These are phyloP conservation scores for Buxus sempervirens DNA, from an alignment of 164 flowering plant genomes.

Conservation along the genomic window DNA sequence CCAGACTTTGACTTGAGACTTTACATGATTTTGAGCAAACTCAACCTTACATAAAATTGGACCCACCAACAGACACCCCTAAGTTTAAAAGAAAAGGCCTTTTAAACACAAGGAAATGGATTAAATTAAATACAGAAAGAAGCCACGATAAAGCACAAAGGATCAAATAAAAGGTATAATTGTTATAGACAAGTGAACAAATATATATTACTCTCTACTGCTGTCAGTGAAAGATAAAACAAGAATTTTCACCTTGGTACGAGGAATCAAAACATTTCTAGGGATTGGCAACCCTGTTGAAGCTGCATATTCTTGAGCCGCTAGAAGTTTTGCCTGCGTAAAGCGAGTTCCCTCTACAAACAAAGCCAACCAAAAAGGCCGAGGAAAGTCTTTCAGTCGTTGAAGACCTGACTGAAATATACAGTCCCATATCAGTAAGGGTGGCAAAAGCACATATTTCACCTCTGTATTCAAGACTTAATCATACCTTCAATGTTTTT, in stretches of 20 bases:
- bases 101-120: neutral
- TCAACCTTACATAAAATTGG: too few species aligned
- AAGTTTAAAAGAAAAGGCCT: neutral
- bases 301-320: conserved; percentile 95
- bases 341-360: conserved; percentile 99
- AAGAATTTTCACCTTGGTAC: conserved; percentile 68
- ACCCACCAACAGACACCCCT: too few species aligned
- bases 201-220: neutral
- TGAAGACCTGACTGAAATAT: conserved; percentile 72
- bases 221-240: neutral
- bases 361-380: conserved; percentile 94
- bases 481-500: conserved; percentile 69
- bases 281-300: conserved; percentile 77
- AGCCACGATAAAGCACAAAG: neutral
- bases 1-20: too few species aligned
- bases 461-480: neutral
- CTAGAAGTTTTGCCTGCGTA: conserved; percentile 83
- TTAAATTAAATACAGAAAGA: neutral
- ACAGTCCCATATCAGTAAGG: conserved; percentile 11
- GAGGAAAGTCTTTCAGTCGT: conserved; percentile 72
- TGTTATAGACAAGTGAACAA: neutral
- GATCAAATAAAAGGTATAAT: neutral
- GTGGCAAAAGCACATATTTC: neutral
- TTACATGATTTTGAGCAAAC: too few species aligned
- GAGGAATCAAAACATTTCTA: conserved; percentile 93